Conservation (phyloP, 345 rosid genomes). For the Erodium maritimum region DNA sequence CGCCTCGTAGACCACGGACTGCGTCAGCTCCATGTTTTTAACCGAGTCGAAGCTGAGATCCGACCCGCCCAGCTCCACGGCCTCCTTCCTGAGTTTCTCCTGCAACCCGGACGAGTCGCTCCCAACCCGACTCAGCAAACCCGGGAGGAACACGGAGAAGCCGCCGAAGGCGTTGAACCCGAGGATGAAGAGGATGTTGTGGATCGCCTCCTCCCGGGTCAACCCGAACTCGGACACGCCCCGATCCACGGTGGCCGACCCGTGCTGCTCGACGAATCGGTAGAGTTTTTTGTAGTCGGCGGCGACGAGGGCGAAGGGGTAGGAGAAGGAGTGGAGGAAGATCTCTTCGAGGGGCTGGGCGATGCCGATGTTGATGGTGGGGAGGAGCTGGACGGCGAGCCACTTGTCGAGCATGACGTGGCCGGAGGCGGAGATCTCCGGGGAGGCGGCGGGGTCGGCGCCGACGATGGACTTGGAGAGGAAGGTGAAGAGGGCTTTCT, state of each 20-base stretch:
- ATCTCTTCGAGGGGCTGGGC: conserved; percentile 57
- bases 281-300: conserved; percentile 50
- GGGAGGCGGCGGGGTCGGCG: conserved; percentile 38
- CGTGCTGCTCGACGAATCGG: conserved; percentile 37
- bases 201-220: conserved; percentile 42
- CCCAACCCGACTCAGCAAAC: conserved; percentile 21
- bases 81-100: conserved; percentile 35
- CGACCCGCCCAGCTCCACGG: conserved; percentile 26
- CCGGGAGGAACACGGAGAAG: conserved; percentile 53
- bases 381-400: conserved; percentile 62
- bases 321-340: conserved; percentile 68
- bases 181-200: conserved; percentile 52
- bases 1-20: conserved; percentile 69
- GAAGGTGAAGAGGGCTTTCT: conserved; percentile 48
- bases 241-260: conserved; percentile 32
- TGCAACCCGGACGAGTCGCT: conserved; percentile 54
- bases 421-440: conserved; percentile 38
- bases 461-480: conserved; percentile 44
- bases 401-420: conserved; percentile 37
- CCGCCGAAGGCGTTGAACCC: conserved; percentile 91
- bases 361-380: conserved; percentile 27
- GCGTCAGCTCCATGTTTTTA: conserved; percentile 53
- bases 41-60: conserved; percentile 44
- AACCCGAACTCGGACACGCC: conserved; percentile 52
- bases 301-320: conserved; percentile 46